Percentiles rank a stretch among this genome's conserved stretches.
Evolutionary conservation across 2,329 filamentous ascomycete genomes (phyloP).

Genomic region (Claviceps pazoutovae): DNA sequence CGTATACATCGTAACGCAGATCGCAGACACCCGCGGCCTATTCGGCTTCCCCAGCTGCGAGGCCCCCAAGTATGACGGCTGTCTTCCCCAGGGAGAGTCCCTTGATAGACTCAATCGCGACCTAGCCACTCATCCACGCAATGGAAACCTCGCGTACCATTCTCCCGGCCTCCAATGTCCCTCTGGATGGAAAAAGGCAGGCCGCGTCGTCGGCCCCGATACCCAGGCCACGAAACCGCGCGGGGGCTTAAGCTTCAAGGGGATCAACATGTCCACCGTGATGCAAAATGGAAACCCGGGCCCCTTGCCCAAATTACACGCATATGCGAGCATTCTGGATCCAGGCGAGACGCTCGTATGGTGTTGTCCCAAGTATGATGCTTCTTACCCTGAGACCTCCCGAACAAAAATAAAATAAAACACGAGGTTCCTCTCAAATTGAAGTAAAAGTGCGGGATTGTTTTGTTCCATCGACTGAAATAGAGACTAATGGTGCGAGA

Average conservation of each 20-base stretch:
- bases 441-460: neutral
- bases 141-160: conserved; percentile 9
- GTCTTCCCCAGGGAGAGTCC: conserved; percentile 10
- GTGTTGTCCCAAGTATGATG: conserved; percentile 12
- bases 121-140: neutral
- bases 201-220: conserved; percentile 5
- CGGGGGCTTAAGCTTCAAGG: conserved; percentile 10
- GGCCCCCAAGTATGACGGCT: conserved; percentile 5
- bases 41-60: conserved; percentile 7
- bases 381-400: neutral
- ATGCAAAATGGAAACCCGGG: neutral
- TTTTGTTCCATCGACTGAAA: neutral
- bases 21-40: neutral
- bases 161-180: conserved; percentile 14
- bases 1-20: neutral
- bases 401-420: neutral
- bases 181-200: conserved; percentile 13
- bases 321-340: conserved; percentile 4
- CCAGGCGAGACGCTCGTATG: conserved; percentile 11
- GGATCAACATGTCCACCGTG: neutral
- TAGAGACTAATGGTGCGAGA: neutral
- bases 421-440: neutral
- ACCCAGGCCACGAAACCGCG: neutral
- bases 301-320: neutral
- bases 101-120: conserved; percentile 5